phyloP scores from a whole-genome alignment of 2,329 filamentous ascomycete genomes.

The Helotiales sp. region DNA sequence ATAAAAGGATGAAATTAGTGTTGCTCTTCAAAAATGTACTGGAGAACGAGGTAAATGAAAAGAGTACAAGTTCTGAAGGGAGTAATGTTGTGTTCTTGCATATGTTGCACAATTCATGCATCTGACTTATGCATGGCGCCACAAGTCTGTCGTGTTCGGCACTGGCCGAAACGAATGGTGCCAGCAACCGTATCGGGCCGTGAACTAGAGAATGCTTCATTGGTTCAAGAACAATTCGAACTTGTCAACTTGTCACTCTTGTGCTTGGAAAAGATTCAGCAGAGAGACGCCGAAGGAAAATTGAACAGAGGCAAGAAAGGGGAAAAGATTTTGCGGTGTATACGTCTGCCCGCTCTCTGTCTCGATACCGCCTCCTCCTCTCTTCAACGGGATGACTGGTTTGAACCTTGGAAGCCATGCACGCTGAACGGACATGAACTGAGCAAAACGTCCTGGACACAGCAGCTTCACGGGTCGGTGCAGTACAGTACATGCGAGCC shows the following conservation, averaged over 20 bases:
- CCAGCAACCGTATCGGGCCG: slow-evolving; percentile 21
- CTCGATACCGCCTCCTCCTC: not conserved
- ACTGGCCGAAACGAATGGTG: slow-evolving; percentile 15
- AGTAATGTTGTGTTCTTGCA: slow-evolving; percentile 12
- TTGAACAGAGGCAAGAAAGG: not conserved
- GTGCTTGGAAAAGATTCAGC: not conserved
- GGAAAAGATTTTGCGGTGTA: not conserved
- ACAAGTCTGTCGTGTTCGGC: slow-evolving; percentile 19
- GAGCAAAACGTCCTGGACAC: not conserved
- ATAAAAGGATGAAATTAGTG: not conserved
- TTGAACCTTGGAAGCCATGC: not conserved
- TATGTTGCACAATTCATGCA: slow-evolving; percentile 16
- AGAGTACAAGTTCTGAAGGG: not conserved
- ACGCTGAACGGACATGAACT: not conserved
- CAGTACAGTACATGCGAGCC: not conserved
- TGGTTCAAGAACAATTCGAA: not conserved
- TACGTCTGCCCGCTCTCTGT: not conserved
- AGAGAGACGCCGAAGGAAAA: not conserved
- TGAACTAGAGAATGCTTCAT: not conserved
- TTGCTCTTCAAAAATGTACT: not conserved
- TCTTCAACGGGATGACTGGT: too few species aligned
- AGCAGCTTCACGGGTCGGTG: not conserved
- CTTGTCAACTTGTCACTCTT: not conserved
- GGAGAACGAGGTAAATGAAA: not conserved
- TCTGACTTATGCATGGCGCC: slow-evolving; percentile 17